Percentiles rank a stretch among this genome's conserved stretches.
Evolutionary conservation across 345 rosid genomes (phyloP).

Genomic region (Kernera saxatilis): DNA sequence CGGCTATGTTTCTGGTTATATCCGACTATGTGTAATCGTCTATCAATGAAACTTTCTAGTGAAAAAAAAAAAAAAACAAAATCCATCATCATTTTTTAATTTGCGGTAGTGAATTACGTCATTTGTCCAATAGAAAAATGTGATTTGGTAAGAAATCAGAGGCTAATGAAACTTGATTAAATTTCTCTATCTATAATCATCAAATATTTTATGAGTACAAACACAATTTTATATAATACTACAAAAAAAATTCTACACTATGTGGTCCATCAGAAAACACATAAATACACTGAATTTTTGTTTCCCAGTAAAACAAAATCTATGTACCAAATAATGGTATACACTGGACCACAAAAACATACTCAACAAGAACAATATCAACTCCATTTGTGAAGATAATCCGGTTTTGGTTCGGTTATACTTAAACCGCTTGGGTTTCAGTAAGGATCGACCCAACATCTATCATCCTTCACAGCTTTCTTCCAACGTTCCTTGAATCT

Average conservation of each 20-base stretch:
- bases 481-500: slow-evolving; percentile 66
- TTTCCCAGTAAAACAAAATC: background rate
- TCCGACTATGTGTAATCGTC: too few species aligned
- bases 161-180: background rate
- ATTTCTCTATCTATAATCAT: background rate
- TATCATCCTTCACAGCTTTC: slow-evolving; percentile 52
- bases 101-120: background rate
- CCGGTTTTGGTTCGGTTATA: slow-evolving; percentile 10
- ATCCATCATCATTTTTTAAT: background rate
- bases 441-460: slow-evolving; percentile 87
- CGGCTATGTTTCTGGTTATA: too few species aligned
- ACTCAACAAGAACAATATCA: background rate
- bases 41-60: too few species aligned
- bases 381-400: background rate
- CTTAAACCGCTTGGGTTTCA: background rate
- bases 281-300: background rate
- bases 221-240: background rate
- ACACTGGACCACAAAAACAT: background rate
- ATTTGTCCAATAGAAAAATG: background rate
- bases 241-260: background rate
- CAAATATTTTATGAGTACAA: background rate
- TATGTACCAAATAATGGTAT: slow-evolving; percentile 19
- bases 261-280: slow-evolving; percentile 3
- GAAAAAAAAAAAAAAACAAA: too few species aligned
- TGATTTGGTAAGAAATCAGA: background rate